Percentiles rank a stretch among this genome's conserved stretches.
Conservation (phyloP, 2,329 filamentous ascomycete genomes). For the Claviceps humidiphila region DNA sequence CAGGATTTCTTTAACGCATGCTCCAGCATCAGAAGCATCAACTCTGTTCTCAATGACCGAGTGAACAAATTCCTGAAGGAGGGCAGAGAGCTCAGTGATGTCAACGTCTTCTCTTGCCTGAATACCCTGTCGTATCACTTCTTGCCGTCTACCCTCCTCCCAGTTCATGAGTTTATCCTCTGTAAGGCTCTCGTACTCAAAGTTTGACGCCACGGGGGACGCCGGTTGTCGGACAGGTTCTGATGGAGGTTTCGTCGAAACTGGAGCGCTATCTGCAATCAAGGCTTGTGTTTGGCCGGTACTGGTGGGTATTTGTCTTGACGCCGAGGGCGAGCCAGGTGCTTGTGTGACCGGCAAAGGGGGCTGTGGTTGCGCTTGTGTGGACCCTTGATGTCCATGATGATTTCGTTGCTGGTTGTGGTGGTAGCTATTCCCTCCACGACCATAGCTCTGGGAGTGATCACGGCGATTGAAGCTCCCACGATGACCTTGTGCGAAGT, state of each 20-base stretch:
- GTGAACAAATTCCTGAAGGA: slow-evolving; percentile 78
- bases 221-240: slow-evolving; percentile 9
- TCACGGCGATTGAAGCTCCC: slow-evolving; percentile 39
- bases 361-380: slow-evolving; percentile 11
- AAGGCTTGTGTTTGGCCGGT: background rate
- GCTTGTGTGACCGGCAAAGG: slow-evolving; percentile 12
- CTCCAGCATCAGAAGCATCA: slow-evolving; percentile 54
- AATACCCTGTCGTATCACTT: slow-evolving; percentile 51
- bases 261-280: slow-evolving; percentile 9
- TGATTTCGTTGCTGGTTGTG: slow-evolving; percentile 7
- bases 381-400: slow-evolving; percentile 10
- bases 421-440: slow-evolving; percentile 13
- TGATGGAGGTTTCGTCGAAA: slow-evolving; percentile 10
- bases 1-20: slow-evolving; percentile 61
- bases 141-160: slow-evolving; percentile 51
- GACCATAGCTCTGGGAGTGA: slow-evolving; percentile 27
- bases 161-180: slow-evolving; percentile 55
- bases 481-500: slow-evolving; percentile 24
- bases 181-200: slow-evolving; percentile 65
- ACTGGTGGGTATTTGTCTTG: slow-evolving; percentile 8
- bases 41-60: slow-evolving; percentile 59
- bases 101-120: slow-evolving; percentile 56
- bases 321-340: background rate
- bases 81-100: slow-evolving; percentile 49
- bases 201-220: slow-evolving; percentile 31